Percentiles rank a stretch among this genome's conserved stretches.
Evolutionary conservation across 179 eudicot genomes (phyloP).

Genomic region (Spergularia azorica): DNA sequence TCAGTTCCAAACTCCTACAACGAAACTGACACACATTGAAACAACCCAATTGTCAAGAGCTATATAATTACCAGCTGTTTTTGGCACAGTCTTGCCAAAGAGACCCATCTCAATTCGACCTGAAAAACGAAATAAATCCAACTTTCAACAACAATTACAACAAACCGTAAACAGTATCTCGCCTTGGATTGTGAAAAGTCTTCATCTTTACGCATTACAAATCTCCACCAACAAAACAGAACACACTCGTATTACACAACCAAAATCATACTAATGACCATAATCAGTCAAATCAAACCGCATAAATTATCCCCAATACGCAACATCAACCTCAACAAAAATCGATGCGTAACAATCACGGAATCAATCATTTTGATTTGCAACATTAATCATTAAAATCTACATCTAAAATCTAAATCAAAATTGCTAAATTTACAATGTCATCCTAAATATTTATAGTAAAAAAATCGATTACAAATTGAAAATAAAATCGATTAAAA

Average conservation of each 20-base stretch:
- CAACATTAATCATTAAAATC: background rate
- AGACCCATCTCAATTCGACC: constrained; percentile 92
- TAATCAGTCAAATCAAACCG: too few species aligned
- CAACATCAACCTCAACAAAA: background rate
- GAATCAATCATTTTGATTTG: too few species aligned
- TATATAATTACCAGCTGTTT: constrained; percentile 68
- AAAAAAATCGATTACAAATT: too few species aligned
- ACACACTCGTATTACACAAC: background rate
- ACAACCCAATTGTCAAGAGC: background rate
- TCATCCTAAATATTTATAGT: too few species aligned
- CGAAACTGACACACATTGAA: background rate
- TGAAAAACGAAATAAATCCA: constrained; percentile 31
- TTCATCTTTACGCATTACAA: background rate
- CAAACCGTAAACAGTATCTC: background rate
- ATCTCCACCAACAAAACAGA: background rate
- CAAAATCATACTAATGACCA: background rate
- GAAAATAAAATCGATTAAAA: background rate
- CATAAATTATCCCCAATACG: too few species aligned
- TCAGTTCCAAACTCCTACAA: constrained; percentile 3
- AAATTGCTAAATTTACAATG: too few species aligned
- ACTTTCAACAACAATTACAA: background rate
- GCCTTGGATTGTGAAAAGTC: too few species aligned
- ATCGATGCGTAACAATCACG: background rate
- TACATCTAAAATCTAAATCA: background rate
- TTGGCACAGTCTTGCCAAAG: constrained; percentile 96